Conservation (phyloP, 1,284 basidiomycete genomes). For the Rugosomyces carneus region DNA sequence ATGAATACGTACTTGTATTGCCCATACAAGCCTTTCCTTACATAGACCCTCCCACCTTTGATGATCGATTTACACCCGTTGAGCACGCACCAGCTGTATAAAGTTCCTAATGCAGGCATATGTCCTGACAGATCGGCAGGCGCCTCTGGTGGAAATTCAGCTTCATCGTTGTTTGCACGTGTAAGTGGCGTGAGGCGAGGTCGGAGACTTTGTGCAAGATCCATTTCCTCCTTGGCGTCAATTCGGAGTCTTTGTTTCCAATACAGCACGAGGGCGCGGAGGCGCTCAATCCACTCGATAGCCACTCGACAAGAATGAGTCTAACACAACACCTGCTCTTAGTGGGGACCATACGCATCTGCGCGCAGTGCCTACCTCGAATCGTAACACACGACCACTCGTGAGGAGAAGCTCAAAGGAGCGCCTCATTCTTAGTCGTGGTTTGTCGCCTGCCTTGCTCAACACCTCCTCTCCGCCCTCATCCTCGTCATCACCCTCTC, state of each 20-base stretch:
- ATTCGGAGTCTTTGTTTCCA: conserved; percentile 69
- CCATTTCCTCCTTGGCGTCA: conserved; percentile 77
- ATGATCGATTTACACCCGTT: conserved; percentile 69
- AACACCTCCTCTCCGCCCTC: conserved; percentile 63
- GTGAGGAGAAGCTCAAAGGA: conserved; percentile 74
- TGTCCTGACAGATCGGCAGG: conserved; percentile 45
- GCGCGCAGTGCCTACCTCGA: conserved; percentile 53
- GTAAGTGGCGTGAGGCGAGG: conserved; percentile 53
- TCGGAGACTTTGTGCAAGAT: conserved; percentile 52
- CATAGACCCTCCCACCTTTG: conserved; percentile 65
- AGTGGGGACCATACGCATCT: conserved; percentile 1
- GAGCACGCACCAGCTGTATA: conserved; percentile 80
- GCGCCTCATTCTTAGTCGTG: conserved; percentile 51
- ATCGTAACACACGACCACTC: conserved; percentile 64
- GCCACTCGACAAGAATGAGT: conserved; percentile 58
- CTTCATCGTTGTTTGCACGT: conserved; percentile 33
- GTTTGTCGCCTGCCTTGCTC: conserved; percentile 36
- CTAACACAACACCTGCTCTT: conserved; percentile 35
- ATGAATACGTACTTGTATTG: conserved; percentile 56
- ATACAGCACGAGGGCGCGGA: conserved; percentile 63
- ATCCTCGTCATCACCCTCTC: conserved; percentile 50
- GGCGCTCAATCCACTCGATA: conserved; percentile 72
- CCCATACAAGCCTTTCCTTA: conserved; percentile 59
- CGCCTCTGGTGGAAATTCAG: conserved; percentile 40
- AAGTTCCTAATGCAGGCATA: conserved; percentile 48